These are phyloP conservation scores for Kurtzmaniella fragi DNA, from an alignment of 805 yeast genomes.

Conservation along the genomic window DNA sequence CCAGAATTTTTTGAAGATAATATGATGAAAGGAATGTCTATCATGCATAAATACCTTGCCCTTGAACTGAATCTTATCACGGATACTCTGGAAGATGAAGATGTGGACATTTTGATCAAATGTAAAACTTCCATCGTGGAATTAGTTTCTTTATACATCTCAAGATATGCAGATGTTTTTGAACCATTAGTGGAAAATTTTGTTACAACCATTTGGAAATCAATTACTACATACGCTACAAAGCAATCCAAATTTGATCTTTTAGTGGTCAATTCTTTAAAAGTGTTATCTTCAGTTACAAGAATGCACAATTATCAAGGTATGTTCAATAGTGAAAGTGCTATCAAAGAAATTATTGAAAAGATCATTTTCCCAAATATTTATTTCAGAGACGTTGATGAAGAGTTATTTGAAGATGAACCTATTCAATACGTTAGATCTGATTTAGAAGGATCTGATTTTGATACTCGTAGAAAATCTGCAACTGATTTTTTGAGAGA, in stretches of 20 bases:
- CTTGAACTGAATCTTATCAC: constrained; percentile 51
- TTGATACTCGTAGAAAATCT: constrained; percentile 86
- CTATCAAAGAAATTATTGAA: constrained; percentile 69
- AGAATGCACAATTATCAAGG: constrained; percentile 61
- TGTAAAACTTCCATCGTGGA: constrained; percentile 83
- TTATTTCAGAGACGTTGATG: constrained; percentile 78
- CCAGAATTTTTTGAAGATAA: constrained; percentile 98
- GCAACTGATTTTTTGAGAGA: constrained; percentile 91
- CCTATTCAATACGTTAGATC: constrained; percentile 90
- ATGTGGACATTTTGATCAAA: constrained; percentile 61
- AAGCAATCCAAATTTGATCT: constrained; percentile 77
- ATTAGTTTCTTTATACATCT: constrained; percentile 76
- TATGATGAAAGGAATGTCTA: constrained; percentile 66
- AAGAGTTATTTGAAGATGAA: constrained; percentile 93
- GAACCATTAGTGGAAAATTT: constrained; percentile 72
- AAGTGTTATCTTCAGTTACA: constrained; percentile 78
- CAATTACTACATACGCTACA: constrained; percentile 53
- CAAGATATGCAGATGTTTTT: constrained; percentile 89
- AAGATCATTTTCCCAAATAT: constrained; percentile 87
- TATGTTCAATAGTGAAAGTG: constrained; percentile 56
- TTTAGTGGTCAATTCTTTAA: constrained; percentile 72
- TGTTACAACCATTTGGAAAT: constrained; percentile 75
- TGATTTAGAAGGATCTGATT: constrained; percentile 92
- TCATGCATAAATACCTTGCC: constrained; percentile 74
- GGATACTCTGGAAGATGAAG: constrained; percentile 59